Conservation (phyloP, 2,329 filamentous ascomycete species). For the Aspergillus novoparasiticus region DNA sequence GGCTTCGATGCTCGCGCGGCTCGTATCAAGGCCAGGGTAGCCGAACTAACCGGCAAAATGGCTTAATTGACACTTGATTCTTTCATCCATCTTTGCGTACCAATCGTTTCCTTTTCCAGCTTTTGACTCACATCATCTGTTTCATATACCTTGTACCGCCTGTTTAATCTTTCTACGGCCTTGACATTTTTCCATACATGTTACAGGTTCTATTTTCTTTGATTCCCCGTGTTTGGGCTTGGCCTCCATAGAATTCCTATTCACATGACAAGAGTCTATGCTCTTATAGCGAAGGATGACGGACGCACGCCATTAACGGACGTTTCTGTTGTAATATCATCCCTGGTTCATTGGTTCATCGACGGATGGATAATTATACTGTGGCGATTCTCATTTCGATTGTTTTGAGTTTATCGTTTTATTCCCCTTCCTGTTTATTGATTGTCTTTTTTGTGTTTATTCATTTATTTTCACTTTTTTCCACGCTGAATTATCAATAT, state of each 20-base stretch:
- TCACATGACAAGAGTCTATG: not conserved
- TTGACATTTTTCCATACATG: not conserved
- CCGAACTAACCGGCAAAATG: conserved; percentile 86
- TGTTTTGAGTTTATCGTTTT: conserved; percentile 23
- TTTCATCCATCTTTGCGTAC: not conserved
- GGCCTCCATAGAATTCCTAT: not conserved
- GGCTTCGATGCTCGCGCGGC: conserved; percentile 96
- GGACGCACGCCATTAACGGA: not conserved
- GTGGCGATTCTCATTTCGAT: conserved; percentile 4
- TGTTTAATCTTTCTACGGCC: conserved; percentile 9
- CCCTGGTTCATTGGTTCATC: not conserved
- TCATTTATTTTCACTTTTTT: conserved; percentile 4
- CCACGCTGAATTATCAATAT: conserved; percentile 17
- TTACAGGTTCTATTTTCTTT: not conserved
- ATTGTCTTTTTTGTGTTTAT: conserved; percentile 16
- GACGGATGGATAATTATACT: not conserved
- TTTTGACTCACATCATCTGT: conserved; percentile 12
- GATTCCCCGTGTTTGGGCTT: not conserved
- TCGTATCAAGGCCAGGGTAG: conserved; percentile 95
- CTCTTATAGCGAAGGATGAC: not conserved
- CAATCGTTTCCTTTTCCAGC: not conserved
- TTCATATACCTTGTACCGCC: conserved; percentile 13
- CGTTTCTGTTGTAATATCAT: conserved; percentile 1
- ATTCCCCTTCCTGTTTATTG: conserved; percentile 35
- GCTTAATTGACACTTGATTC: conserved; percentile 20